phyloP scores from a whole-genome alignment of 2,329 filamentous ascomycete genomes.

The Sarocladium strictum region DNA sequence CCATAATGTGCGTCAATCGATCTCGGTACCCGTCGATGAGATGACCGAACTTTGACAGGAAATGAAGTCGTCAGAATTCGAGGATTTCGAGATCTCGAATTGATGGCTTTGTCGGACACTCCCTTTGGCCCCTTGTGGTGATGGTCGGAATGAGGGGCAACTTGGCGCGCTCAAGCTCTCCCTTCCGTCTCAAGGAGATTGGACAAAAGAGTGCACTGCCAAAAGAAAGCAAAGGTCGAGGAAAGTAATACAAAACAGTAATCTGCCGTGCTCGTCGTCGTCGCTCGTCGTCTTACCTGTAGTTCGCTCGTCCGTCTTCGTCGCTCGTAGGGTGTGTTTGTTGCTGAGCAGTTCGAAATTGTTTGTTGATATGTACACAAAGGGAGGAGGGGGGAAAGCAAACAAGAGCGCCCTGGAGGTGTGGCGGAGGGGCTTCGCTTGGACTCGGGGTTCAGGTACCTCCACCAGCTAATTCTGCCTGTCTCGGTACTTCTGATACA shows the following conservation, averaged over 20 bases:
- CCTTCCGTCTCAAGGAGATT: background rate
- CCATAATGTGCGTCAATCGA: constrained; percentile 49
- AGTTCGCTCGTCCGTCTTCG: background rate
- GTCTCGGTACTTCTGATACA: background rate
- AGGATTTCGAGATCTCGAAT: too few relatives aligned
- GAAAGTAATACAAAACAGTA: background rate
- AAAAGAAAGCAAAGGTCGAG: background rate
- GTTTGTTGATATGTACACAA: constrained; percentile 9
- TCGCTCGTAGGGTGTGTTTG: background rate
- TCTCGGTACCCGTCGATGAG: background rate
- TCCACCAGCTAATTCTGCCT: background rate
- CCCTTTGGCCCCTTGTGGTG: background rate
- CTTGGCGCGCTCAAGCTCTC: constrained; percentile 2
- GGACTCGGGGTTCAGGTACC: background rate
- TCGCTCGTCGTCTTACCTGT: background rate
- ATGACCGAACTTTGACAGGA: too few relatives aligned
- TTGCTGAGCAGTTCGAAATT: constrained; percentile 7
- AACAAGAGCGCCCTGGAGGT: background rate
- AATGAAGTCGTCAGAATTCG: too few relatives aligned
- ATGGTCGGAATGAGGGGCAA: constrained; percentile 7
- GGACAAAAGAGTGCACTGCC: background rate
- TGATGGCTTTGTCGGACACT: background rate
- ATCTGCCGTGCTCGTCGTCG: background rate
- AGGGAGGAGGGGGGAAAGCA: constrained; percentile 5
- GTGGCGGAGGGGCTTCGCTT: background rate